Conservation (phyloP, 2,329 filamentous ascomycete genomes). For the Calcarisporium arbuscula region DNA sequence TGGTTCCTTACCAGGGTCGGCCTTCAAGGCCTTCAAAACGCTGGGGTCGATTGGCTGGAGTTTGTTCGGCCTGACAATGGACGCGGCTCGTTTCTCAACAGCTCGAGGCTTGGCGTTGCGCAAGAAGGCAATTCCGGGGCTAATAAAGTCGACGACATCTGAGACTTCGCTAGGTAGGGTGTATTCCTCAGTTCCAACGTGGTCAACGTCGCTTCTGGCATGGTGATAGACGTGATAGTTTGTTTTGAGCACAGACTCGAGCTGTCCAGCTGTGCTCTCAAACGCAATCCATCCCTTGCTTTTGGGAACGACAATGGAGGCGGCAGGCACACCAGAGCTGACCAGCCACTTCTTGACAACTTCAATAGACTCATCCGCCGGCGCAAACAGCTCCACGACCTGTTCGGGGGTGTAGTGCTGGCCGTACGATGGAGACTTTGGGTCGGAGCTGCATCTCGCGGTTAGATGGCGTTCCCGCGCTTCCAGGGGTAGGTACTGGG, state of each 20-base stretch:
- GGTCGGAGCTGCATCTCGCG: constrained; percentile 28
- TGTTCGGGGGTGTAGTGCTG: constrained; percentile 39
- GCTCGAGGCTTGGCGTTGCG: neutral
- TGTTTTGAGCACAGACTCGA: constrained; percentile 45
- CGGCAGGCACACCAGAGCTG: constrained; percentile 40
- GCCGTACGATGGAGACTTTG: constrained; percentile 37
- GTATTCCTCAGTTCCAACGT: constrained; percentile 36
- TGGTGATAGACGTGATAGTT: constrained; percentile 47
- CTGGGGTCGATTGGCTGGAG: no score
- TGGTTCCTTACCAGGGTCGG: constrained; percentile 7
- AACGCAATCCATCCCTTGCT: constrained; percentile 49
- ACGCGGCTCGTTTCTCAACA: neutral
- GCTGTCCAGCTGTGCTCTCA: constrained; percentile 46
- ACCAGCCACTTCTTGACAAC: constrained; percentile 49
- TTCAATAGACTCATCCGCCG: constrained; percentile 36
- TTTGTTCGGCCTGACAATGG: neutral
- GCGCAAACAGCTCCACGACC: constrained; percentile 36
- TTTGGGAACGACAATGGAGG: constrained; percentile 41
- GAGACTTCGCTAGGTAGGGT: constrained; percentile 29
- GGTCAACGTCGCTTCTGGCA: constrained; percentile 19
- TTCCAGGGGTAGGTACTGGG: no score
- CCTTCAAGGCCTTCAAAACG: neutral
- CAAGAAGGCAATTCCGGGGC: constrained; percentile 25
- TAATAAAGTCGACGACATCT: constrained; percentile 34
- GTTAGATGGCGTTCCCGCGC: no score